Percentiles rank a stretch among this genome's conserved stretches.
phyloP scores from a whole-genome alignment of 2,329 filamentous ascomycete species.

The Apiospora sp. region DNA sequence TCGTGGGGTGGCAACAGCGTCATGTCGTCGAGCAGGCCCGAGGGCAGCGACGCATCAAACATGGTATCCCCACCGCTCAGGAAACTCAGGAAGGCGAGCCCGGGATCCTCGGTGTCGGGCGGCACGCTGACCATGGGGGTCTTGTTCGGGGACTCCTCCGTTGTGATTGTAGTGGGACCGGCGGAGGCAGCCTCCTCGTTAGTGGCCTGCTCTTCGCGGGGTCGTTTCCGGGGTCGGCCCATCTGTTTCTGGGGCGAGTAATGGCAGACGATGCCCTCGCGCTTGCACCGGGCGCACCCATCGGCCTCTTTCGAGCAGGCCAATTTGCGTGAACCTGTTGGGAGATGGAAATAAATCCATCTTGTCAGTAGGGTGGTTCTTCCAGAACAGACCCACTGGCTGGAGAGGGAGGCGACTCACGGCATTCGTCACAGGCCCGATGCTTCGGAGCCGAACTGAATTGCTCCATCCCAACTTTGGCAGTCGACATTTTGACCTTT shows the following conservation, averaged over 20 bases:
- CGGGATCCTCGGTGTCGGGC: constrained; percentile 38
- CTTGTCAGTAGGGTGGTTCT: constrained; percentile 6
- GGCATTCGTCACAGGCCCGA: constrained; percentile 72
- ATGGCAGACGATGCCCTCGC: constrained; percentile 64
- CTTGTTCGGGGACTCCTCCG: constrained; percentile 33
- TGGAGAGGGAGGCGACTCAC: constrained; percentile 48
- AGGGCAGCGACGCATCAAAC: constrained; percentile 26
- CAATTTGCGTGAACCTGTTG: constrained; percentile 66
- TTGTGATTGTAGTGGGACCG: constrained; percentile 9
- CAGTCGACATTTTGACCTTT: background rate
- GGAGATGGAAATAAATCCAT: background rate
- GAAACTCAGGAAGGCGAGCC: constrained; percentile 39
- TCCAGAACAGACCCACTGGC: background rate
- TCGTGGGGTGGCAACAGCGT: constrained; percentile 22
- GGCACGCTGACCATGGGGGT: constrained; percentile 38
- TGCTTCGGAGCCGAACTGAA: constrained; percentile 52
- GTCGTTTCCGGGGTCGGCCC: constrained; percentile 69
- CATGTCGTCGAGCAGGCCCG: background rate
- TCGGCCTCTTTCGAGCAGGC: constrained; percentile 69
- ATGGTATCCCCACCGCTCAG: constrained; percentile 34
- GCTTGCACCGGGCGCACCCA: constrained; percentile 66
- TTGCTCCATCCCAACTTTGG: constrained; percentile 6
- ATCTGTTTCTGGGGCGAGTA: constrained; percentile 73
- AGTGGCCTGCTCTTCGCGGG: constrained; percentile 38
- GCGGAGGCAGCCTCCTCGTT: background rate